Percentiles rank a stretch among this genome's conserved stretches.
phyloP scores from a whole-genome alignment of 176 grass and related monocot species.

The Dendrocalamus sinicus region DNA sequence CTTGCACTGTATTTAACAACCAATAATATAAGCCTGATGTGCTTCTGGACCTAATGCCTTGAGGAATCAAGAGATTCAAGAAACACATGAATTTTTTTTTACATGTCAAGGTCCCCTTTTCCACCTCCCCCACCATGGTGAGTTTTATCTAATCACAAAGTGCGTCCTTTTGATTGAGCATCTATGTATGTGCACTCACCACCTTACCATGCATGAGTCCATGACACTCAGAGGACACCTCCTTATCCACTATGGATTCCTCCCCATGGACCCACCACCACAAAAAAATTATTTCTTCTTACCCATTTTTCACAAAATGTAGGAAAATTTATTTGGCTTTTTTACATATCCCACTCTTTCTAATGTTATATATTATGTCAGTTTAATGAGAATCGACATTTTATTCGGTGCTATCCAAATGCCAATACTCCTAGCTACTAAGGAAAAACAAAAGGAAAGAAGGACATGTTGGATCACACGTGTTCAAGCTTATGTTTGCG shows the following conservation, averaged over 20 bases:
- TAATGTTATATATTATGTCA: neutral
- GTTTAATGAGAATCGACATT: neutral
- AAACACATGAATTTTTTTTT: neutral
- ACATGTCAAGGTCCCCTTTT: constrained; percentile 39
- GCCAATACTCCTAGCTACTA: neutral
- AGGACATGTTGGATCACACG: constrained; percentile 33
- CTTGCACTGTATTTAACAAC: neutral
- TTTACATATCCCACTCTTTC: neutral
- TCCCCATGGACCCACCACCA: constrained; percentile 30
- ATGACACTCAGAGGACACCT: constrained; percentile 27
- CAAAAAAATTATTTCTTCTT: constrained; percentile 14
- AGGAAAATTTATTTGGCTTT: neutral
- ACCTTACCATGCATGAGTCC: neutral
- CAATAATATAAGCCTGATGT: constrained; percentile 8
- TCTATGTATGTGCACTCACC: constrained; percentile 41
- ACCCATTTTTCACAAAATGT: neutral
- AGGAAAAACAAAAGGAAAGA: neutral
- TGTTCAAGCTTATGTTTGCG: constrained; percentile 15
- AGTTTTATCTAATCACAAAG: constrained; percentile 39
- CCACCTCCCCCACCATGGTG: constrained; percentile 18
- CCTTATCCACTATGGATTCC: constrained; percentile 66
- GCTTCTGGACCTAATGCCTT: constrained; percentile 30
- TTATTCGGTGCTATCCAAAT: constrained; percentile 43
- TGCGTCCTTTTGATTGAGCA: constrained; percentile 61
- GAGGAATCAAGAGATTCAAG: constrained; percentile 10